Evolutionary conservation across 2,329 filamentous ascomycete species (phyloP), one percentile per base, ranked within the genome.

Genomic region (Talaromyces verruculosus): DNA sequence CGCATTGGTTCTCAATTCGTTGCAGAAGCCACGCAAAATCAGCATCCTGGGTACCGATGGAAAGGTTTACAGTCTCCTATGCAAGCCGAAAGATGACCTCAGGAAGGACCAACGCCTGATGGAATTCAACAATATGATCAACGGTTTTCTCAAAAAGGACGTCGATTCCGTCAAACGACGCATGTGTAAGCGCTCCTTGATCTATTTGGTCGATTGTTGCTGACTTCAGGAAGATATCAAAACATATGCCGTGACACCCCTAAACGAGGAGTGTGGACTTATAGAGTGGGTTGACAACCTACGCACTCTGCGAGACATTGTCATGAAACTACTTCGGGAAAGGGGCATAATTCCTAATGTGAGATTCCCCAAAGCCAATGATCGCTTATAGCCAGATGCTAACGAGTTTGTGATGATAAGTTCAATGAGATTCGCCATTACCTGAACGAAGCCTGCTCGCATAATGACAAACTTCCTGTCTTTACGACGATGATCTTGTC

Each of bases 81-180:
- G 96, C 82, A 99, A 99, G 75, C 96, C 95, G 8, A 98, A 98
- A 77, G 95, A 99, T 76, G 96, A 99, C 76, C 85, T 99, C 28
- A 90, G 95, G 61, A 99, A 96, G 70, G 96, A 99, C 73, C 94
- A 98, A 77, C 92, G 95, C 61, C 88, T 99, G 22, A 99, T 99
- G 93, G 96, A 99, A 75, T 99, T 99, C 83, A 99, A 98, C 76
- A 89, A 90, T 55, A 95, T 98, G 87, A 98, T 99, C 82, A 99
- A 99, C 76, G 87, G 95, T 67, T 92, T 94, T 2, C 81, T 99
- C 65, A 97, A 97, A 75, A 89, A 91, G 68, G 93, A 98, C 73
- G 89, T 93, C 1, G 93, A 97, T 75, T 91, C 93, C 17, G 96
- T 91, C 77, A 91, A 92, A 76, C 88, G 95, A 17, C 91, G 95